phyloP scores from a whole-genome alignment of 768 basidiomycete genomes.

The Artomyces pyxidatus region DNA sequence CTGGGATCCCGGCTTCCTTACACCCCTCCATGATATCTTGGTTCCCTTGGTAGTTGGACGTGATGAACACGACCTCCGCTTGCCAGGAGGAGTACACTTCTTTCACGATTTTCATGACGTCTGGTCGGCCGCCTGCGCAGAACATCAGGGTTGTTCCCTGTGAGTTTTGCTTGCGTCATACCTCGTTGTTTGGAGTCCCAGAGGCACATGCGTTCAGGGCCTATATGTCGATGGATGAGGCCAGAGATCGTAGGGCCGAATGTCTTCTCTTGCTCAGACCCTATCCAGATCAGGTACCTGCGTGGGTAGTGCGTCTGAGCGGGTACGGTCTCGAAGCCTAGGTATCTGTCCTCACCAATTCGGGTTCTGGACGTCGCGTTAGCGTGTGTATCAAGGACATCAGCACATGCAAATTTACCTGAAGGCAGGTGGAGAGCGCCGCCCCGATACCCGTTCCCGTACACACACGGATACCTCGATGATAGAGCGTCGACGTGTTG shows the following conservation, averaged over 20 bases:
- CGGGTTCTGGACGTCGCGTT: slow-evolving; percentile 44
- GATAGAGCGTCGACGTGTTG: slow-evolving; percentile 74
- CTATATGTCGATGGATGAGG: slow-evolving; percentile 63
- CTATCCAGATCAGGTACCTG: slow-evolving; percentile 82
- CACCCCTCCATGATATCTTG: slow-evolving; percentile 74
- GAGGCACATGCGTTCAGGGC: slow-evolving; percentile 62
- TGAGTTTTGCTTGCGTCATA: not conserved
- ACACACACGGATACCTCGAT: slow-evolving; percentile 72
- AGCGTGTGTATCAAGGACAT: not conserved
- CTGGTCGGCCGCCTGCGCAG: slow-evolving; percentile 53
- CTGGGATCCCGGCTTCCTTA: slow-evolving; percentile 59
- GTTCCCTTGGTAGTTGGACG: slow-evolving; percentile 76
- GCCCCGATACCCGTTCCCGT: slow-evolving; percentile 79
- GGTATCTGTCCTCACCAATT: slow-evolving; percentile 44
- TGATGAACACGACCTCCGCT: slow-evolving; percentile 79
- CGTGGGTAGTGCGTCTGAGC: slow-evolving; percentile 4
- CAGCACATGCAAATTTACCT: too few relatives aligned
- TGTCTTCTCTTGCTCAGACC: slow-evolving; percentile 77
- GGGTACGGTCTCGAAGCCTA: not conserved
- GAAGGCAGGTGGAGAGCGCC: slow-evolving; percentile 52
- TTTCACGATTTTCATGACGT: slow-evolving; percentile 67
- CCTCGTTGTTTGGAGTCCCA: slow-evolving; percentile 68
- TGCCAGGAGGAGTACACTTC: slow-evolving; percentile 62
- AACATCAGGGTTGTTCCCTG: not conserved
- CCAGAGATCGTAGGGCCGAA: slow-evolving; percentile 75